Base-by-base conservation (phyloP, 2,329 filamentous ascomycete species). In the Phyllosticta capitalensis region DNA sequence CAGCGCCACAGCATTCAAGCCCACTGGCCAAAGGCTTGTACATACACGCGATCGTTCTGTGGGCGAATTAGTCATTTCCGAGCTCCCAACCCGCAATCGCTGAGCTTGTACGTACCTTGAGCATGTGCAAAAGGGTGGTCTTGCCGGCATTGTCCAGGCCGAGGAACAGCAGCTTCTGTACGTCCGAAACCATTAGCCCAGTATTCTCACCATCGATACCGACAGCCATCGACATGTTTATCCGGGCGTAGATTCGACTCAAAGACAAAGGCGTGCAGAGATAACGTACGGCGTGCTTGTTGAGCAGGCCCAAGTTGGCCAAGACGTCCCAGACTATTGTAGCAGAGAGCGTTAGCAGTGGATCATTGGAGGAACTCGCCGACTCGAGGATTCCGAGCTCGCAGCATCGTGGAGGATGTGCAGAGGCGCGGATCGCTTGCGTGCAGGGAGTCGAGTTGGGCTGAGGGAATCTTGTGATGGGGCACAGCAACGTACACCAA, bases 61-160 rank as follows among this genome's bases (percentile, higher is more conserved):
- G 1, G 10, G 20, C 30, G 45, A 21, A 24, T 51, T 51, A 51
- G 49, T 24, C 22, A 24, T 9, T 24, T 20, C 49, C 19, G 10
- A 51, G 49, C 49, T 38, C 10, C 10, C 10, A 38, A 5, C 5
- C 30, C 10, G 30, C 30, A 38, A 38, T 38, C 30, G 17, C 30
- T 10, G 30, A 38, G 30, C 30, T 17, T 12, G 26, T 20, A 49
- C 58, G 49, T 60, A 60, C 58, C 88, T 96, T 96, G 75, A 96
- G 76, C 91, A 95, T 95, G 77, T 96, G 91, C 73, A 96, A 79
- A 65, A 96, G 80, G 54, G 91, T 95, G 58, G 91, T 96, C 83
- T 96, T 96, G 77, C 91, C 91, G 55, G 91, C 91, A 79, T 95
- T 95, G 75, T 95, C 91, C 63, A 95, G 86, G 68, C 91, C 90